Evolutionary conservation across 352 stramenopile species (phyloP).

Genomic region (Globisporangium spiculum): DNA sequence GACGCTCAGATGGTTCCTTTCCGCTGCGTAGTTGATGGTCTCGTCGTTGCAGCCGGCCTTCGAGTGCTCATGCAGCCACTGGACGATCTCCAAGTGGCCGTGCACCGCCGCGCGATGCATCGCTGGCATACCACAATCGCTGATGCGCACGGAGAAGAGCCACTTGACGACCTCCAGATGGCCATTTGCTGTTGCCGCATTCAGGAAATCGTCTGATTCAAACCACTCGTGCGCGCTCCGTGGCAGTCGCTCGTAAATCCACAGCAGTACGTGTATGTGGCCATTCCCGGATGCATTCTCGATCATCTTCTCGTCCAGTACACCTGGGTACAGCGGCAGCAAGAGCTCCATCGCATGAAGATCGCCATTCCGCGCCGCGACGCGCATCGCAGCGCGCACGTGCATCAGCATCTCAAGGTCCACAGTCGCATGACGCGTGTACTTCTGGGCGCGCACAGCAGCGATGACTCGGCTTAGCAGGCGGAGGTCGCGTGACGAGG

Average conservation of each 20-base stretch:
- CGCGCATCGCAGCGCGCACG: conserved; percentile 18
- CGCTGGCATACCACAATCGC: conserved; percentile 26
- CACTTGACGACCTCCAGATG: conserved; percentile 26
- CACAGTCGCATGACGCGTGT: conserved; percentile 10
- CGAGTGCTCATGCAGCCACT: conserved; percentile 30
- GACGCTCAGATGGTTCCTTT: conserved; percentile 29
- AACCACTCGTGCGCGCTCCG: background rate
- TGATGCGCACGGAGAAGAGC: conserved; percentile 20
- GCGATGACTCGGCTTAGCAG: conserved; percentile 23
- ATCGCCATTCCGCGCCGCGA: background rate
- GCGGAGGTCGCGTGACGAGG: conserved; percentile 8
- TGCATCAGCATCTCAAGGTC: conserved; percentile 5
- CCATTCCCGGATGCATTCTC: conserved; percentile 1
- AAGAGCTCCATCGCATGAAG: background rate
- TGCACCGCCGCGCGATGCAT: conserved; percentile 29
- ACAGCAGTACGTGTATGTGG: conserved; percentile 17
- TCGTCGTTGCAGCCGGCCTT: conserved; percentile 25
- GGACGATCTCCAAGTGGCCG: conserved; percentile 27
- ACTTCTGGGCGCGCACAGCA: background rate
- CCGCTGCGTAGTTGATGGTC: conserved; percentile 30
- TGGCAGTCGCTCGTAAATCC: conserved; percentile 12
- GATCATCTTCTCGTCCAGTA: conserved; percentile 13
- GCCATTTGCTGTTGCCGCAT: conserved; percentile 12
- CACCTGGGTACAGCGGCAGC: conserved; percentile 9
- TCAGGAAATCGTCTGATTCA: conserved; percentile 7